Base-by-base conservation (phyloP, 306 rosid genomes). In the Sphenostylis stenocarpa region DNA sequence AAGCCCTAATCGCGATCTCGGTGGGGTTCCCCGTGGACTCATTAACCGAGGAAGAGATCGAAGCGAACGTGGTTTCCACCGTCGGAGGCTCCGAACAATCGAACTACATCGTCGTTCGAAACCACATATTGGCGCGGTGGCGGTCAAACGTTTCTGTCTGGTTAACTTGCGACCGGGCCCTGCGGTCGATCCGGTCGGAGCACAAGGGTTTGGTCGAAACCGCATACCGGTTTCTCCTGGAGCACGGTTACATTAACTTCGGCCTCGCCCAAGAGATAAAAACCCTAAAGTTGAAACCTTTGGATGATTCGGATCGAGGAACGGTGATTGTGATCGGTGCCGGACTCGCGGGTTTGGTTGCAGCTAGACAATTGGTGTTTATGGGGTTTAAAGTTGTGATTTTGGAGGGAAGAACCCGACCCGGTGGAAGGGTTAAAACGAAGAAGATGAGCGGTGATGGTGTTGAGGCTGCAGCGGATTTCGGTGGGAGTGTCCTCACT, bases 401-500 rank as follows among this genome's bases (percentile, higher is more conserved):
- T 10, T 88, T 93, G 90, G 98, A 93, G 77, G 98, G 98, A 19
- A 89, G 96, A 66, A 75, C 23, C 17, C 88, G 98, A 39, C 91
- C 98, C 2, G 98, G 98, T 19, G 98, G 98, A 10, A 89, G 96
- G 19, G 98, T 93, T 70, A 93, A 83, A 90, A 93, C 96, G 13
- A 93, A 67, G 89, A 93, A 62, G 85, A 88, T 93, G 90, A 91
- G 88, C 10, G 93, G 83, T 45, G 91, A 83, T 33, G 87, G 81
- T 0, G 75, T 84, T 29, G 90, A 57, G 80, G 98, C 96, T 7
- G 98, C 98, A 1, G 98, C 91, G 1, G 98, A 93, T 74, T 92
- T 93, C 4, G 96, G 98, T 85, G 98, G 98, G 11, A 93, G 96
- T 82, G 98, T 93, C 3, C 96, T 93, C 56, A 93, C 96, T 2